Base-by-base conservation (phyloP, 768 basidiomycete species). In the Pisolithus orientalis region DNA sequence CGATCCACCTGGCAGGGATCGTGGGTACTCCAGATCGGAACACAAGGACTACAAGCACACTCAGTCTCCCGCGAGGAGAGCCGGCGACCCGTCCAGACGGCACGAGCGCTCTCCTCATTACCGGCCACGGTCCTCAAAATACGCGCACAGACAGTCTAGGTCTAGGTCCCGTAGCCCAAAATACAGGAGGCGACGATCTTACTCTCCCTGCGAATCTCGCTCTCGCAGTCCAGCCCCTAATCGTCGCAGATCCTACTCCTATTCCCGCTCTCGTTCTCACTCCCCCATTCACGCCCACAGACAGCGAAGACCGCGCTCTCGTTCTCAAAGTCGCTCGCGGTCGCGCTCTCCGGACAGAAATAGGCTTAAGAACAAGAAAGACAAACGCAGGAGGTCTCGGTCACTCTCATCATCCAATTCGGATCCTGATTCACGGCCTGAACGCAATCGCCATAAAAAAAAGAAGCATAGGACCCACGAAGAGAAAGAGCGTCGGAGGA, bases 401-500 rank as follows among this genome's bases (percentile, higher is more conserved):
- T 73, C 73, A 6, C 67, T 59, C 32, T 71, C 72, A 39, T 75
- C 75, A n/a, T 69, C 70, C n/a, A 67, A 72, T 27, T 60, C 66
- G 7, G 62, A 58, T 27, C 59, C 64, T 5, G 62, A 58, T 34
- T 59, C 68, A 52, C 60, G 57, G 59, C 61, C 68, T 46, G 69
- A 70, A 55, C 63, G 51, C n/a, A 70, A 56, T 56, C 67, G 58
- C 43, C 74, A 70, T 57, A 78, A 65, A 62, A 71, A 75, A 60
- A 78, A 80, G 63, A 60, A 77, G 62, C 67, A 67, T 45, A 68
- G 75, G 47, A 72, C 74, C 62, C 72, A 75, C 11, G 70, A 71
- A 53, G 72, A 75, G 59, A 69, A 72, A 67, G 78, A 77, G 64
- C 78, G 78, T 62, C 75, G 75, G 62, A 75, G 79, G 70, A 79